Evolutionary conservation across 257 asterid species (phyloP).

Genomic region (Capsicum rhomboideum): DNA sequence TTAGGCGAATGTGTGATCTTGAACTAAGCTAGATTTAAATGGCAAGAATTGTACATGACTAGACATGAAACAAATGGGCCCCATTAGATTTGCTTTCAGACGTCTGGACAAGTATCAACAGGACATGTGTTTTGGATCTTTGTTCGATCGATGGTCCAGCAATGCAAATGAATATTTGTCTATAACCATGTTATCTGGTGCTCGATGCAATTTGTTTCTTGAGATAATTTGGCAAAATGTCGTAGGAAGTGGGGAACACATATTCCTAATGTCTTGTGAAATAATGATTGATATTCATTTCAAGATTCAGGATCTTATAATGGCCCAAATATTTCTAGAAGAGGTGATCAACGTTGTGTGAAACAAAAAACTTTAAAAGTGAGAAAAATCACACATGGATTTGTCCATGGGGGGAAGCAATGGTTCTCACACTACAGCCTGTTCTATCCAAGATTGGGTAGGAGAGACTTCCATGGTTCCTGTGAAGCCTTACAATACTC

Average conservation of each 20-base stretch:
- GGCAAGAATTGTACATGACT: constrained; percentile 12
- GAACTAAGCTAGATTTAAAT: neutral
- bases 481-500: neutral
- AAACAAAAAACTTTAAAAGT: neutral
- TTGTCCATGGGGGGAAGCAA: neutral
- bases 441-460: neutral
- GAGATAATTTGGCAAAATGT: neutral
- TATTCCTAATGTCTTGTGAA: constrained; percentile 1
- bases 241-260: neutral
- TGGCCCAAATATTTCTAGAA: neutral
- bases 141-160: neutral
- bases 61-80: constrained; percentile 13
- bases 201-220: neutral
- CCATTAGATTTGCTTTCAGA: constrained; percentile 2
- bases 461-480: neutral
- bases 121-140: constrained; percentile 10
- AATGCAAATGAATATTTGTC: neutral
- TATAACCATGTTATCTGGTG: neutral
- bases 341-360: neutral
- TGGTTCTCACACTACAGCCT: neutral
- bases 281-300: neutral
- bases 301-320: neutral
- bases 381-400: neutral
- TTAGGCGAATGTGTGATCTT: constrained; percentile 10
- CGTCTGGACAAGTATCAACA: neutral